phyloP scores from a whole-genome alignment of 352 stramenopile genomes.

The Phytophthora sp. region DNA sequence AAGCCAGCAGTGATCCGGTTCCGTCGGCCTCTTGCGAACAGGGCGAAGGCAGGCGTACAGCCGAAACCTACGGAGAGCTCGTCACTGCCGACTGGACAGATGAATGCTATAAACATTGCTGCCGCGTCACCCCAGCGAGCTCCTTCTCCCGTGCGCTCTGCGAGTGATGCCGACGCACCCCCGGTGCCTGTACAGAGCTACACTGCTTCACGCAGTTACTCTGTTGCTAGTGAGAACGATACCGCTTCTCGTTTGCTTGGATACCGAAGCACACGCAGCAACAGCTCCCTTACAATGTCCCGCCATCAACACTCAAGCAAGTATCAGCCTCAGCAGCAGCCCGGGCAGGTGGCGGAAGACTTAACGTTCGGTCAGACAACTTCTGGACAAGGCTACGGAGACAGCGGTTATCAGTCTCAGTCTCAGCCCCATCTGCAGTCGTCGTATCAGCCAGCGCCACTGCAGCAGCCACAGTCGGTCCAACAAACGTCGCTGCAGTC shows the following conservation, averaged over 20 bases:
- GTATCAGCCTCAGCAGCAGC: slow-evolving; percentile 29
- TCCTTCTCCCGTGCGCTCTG: slow-evolving; percentile 18
- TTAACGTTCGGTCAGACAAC: slow-evolving; percentile 30
- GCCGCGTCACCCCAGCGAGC: slow-evolving; percentile 14
- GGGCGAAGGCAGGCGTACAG: slow-evolving; percentile 22
- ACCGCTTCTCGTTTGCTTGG: slow-evolving; percentile 27
- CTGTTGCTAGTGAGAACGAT: slow-evolving; percentile 28
- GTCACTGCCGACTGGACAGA: slow-evolving; percentile 30
- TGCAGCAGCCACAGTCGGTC: slow-evolving; percentile 22
- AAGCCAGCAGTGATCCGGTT: slow-evolving; percentile 84
- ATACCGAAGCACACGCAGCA: slow-evolving; percentile 40
- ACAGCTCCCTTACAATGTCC: slow-evolving; percentile 27
- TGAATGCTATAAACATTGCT: slow-evolving; percentile 31
- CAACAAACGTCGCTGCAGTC: slow-evolving; percentile 15
- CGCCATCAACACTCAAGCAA: slow-evolving; percentile 34
- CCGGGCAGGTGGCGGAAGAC: slow-evolving; percentile 34
- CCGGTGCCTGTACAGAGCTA: slow-evolving; percentile 20
- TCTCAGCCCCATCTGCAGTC: slow-evolving; percentile 15
- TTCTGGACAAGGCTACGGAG: slow-evolving; percentile 21
- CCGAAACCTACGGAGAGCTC: slow-evolving; percentile 16
- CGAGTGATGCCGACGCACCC: slow-evolving; percentile 3
- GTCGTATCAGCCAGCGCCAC: slow-evolving; percentile 17
- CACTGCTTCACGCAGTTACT: slow-evolving; percentile 29
- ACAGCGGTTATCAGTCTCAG: slow-evolving; percentile 33
- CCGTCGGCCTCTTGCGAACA: slow-evolving; percentile 39